These are phyloP conservation scores for Rhodotorula sp. DNA, from an alignment of 1,284 basidiomycete genomes.

Conservation along the genomic window DNA sequence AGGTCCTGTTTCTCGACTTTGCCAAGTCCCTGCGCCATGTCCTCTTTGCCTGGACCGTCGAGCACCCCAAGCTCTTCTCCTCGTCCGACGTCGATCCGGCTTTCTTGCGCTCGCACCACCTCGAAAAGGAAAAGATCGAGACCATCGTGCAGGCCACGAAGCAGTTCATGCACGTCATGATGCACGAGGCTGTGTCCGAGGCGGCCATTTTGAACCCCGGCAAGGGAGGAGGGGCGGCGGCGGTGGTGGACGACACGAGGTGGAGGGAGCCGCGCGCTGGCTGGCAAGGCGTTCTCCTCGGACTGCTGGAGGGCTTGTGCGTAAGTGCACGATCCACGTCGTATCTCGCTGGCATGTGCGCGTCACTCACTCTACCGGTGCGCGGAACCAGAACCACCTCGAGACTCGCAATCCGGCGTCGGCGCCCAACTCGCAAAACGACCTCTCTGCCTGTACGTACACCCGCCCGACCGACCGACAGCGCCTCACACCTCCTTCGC, in stretches of 20 bases:
- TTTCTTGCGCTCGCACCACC: background rate
- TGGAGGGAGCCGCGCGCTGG: background rate
- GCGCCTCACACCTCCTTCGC: background rate
- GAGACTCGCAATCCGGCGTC: background rate
- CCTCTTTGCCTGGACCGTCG: background rate
- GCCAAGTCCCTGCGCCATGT: background rate
- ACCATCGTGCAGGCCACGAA: background rate
- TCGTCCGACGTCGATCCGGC: background rate
- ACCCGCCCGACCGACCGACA: background rate
- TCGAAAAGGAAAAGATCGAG: background rate
- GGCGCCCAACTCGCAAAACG: background rate
- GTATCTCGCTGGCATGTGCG: too few relatives aligned
- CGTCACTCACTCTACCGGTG: too few relatives aligned
- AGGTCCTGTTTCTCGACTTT: too few relatives aligned
- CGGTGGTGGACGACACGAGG: background rate
- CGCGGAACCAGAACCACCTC: slow-evolving; percentile 1
- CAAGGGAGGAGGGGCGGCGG: too few relatives aligned
- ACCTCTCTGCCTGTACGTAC: slow-evolving; percentile 10
- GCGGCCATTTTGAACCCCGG: background rate
- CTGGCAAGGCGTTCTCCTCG: background rate
- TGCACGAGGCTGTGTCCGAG: background rate
- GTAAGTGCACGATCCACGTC: background rate
- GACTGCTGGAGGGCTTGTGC: background rate
- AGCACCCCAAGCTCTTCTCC: background rate
- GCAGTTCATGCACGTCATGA: background rate